Conservation (phyloP, 768 basidiomycete genomes). For the Xanthoconium stramineum region DNA sequence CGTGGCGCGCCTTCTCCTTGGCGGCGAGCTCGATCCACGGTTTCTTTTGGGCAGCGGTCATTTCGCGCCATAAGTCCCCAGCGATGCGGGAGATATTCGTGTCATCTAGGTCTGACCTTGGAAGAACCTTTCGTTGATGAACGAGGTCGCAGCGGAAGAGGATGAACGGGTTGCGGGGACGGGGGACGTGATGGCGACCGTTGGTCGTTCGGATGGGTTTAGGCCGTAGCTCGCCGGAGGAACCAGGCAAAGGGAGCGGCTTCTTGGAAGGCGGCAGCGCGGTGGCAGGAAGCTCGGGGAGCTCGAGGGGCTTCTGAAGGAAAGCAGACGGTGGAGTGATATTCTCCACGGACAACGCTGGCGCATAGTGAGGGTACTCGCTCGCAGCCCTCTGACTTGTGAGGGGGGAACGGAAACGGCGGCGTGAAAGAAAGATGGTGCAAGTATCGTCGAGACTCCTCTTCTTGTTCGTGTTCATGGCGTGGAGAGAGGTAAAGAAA, state of each 20-base stretch:
- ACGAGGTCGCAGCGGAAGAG: constrained; percentile 75
- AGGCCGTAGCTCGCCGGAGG: constrained; percentile 15
- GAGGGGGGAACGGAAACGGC: constrained; percentile 9
- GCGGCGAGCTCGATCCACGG: constrained; percentile 54
- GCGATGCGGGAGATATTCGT: constrained; percentile 67
- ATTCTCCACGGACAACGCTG: constrained; percentile 9
- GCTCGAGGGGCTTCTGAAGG: constrained; percentile 7
- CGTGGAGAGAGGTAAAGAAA: constrained; percentile 15
- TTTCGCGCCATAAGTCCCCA: constrained; percentile 61
- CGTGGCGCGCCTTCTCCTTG: constrained; percentile 45
- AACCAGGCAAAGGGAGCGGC: constrained; percentile 27
- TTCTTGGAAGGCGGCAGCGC: constrained; percentile 1
- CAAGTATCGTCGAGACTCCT: constrained; percentile 33
- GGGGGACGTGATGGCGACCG: constrained; percentile 52
- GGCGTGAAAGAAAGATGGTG: constrained; percentile 27
- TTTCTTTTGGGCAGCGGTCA: constrained; percentile 41
- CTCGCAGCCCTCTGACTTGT: constrained; percentile 6
- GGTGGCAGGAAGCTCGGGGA: not conserved
- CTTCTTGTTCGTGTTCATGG: constrained; percentile 27
- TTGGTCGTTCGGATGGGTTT: constrained; percentile 16
- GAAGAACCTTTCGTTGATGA: constrained; percentile 54
- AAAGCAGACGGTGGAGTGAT: constrained; percentile 8
- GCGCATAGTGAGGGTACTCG: constrained; percentile 4
- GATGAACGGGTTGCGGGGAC: constrained; percentile 78
- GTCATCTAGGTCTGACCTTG: constrained; percentile 58